Evolutionary conservation across 73 alveolate genomes (phyloP), one percentile per base, ranked within the genome.

Genomic region (Stentor roeselii): DNA sequence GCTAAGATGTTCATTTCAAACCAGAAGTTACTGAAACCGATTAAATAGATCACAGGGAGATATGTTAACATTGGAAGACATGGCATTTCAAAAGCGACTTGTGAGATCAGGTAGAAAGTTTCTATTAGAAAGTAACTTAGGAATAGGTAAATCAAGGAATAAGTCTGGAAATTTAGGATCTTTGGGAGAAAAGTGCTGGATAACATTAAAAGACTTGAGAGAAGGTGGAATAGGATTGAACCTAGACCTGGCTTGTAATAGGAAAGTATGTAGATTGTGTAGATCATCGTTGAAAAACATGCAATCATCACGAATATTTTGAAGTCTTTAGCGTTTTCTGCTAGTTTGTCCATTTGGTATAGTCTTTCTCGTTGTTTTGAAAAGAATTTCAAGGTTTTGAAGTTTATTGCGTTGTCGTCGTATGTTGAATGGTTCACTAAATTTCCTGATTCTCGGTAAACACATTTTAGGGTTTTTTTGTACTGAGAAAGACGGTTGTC

Each of bases 1-100:
- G 21, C 67, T 50, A 50, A 50, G 21, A 67, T 27, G 14, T 14
- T 67, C 80, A 67, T 67, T 67, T 67, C 80, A 67, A 67, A 34
- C 80, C 80, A 67, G 41, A 67, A 67, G 37, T 21, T 21, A 2
- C 80, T 67, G 0, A 32, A 21, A 27, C 80, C 80, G 11, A 67
- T 67, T 34, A 50, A 50, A 50, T 50, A 50, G 21, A 50, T 6
- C 67, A 50, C 67, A 50, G 67, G 67, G 21, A 50, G 67, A 21
- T 50, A 50, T 50, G 67, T 50, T 6, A 50, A 11, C 67, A 50
- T 50, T 11, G 67, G 67, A 6, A 50, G 21, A 50, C 67, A 50
- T 11, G 67, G 21, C 30, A 50, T 11, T 11, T 50, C 21, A 50
- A 50, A 50, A 50, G 67, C 67, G 21, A 50, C 21, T 50, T 50